Evolutionary conservation across 148 eudicot genomes (phyloP), one percentile per base, ranked within the genome.

Genomic region (Chenopodium suecicum): DNA sequence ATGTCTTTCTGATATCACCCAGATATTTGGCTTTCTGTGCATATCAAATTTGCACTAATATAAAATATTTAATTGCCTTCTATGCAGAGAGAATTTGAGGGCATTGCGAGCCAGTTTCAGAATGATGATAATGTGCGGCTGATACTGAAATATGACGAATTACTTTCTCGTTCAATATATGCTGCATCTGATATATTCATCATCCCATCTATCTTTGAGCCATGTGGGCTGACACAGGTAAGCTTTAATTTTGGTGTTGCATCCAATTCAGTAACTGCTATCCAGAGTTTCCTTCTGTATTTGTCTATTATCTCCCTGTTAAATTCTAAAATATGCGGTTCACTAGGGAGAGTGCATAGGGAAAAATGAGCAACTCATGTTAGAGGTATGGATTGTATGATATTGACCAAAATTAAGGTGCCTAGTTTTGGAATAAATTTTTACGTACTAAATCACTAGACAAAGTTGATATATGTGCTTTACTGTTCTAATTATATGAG

Each of bases 191-290:
- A 96, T 89, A 83, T 96, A 89, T 87, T 96, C 75, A 88, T 95
- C 86, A 93, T 95, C 82, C 98, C 98, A 27, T 95, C 98, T 25
- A 90, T 95, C 78, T 95, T 95, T 83, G 98, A 95, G 89, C 98
- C 98, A 82, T 95, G 98, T 82, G 98, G 98, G 84, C 92, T 95
- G 82, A 95, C 98, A 80, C 98, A 95, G 98, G 98, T 95, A 90
- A 27, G 44, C 56, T 47, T 25, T 41, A 20, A 77, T 48, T 44
- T 87, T 62, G 29, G 70, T 62, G n/a, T 2, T 58, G 34, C 72
- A 63, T 54, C 23, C 20, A 32, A 27, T 72, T 78, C 77, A 58
- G 69, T 22, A 72, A 19, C 71, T 82, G 7, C 17, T 78, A 14
- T 46, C 73, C 22, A 50, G 47, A 34, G 68, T 27, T n/a, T 32